Evolutionary conservation across 305 asterid species (phyloP).

Genomic region (Plantago coronopus): DNA sequence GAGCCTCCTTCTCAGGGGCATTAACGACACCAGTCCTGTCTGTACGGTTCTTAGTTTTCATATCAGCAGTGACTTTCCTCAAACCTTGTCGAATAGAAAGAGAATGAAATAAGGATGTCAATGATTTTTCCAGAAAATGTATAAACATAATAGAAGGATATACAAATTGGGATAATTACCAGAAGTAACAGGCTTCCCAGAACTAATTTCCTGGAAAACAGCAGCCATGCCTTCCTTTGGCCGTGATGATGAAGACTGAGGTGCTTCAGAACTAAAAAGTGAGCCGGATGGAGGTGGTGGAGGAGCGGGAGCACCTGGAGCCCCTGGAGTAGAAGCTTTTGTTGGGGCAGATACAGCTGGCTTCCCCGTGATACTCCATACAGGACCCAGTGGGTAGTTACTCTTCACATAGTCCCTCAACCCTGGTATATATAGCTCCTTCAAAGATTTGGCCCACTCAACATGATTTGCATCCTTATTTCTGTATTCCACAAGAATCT

Average conservation of each 20-base stretch:
- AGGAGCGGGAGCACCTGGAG: constrained; percentile 73
- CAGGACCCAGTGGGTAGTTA: constrained; percentile 93
- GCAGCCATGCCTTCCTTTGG: constrained; percentile 97
- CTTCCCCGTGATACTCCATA: constrained; percentile 83
- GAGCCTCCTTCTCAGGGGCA: constrained; percentile 56
- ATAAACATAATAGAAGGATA: background rate
- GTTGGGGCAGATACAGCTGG: constrained; percentile 47
- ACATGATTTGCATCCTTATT: constrained; percentile 87
- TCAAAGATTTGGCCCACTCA: constrained; percentile 95
- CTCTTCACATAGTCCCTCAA: constrained; percentile 89
- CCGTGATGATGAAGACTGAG: constrained; percentile 66
- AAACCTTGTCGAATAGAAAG: constrained; percentile 49
- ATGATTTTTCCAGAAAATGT: no score
- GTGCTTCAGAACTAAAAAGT: constrained; percentile 60
- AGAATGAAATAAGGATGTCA: background rate
- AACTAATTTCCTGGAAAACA: constrained; percentile 79
- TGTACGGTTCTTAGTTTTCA: constrained; percentile 86
- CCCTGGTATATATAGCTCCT: constrained; percentile 94
- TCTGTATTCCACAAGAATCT: constrained; percentile 93
- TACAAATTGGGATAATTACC: constrained; percentile 43
- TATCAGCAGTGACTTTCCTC: constrained; percentile 88
- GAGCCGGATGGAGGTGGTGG: constrained; percentile 93
- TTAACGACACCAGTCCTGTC: constrained; percentile 71
- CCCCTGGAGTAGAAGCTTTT: constrained; percentile 51
- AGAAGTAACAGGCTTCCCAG: constrained; percentile 72